phyloP scores from a whole-genome alignment of 768 basidiomycete genomes.

The Mycena albidolilacea region DNA sequence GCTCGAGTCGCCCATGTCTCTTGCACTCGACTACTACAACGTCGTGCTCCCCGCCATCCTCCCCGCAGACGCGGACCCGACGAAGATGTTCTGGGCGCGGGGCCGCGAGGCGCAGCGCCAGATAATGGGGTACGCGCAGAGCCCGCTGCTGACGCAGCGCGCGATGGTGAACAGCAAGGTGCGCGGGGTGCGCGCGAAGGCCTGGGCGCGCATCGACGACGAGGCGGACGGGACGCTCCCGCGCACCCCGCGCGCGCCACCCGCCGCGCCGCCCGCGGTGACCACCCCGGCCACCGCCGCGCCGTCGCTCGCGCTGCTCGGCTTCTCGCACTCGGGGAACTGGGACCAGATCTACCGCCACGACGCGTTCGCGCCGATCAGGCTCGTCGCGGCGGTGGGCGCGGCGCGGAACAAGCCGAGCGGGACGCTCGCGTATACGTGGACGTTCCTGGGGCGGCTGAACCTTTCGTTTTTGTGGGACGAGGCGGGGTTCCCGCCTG shows the following conservation, averaged over 20 bases:
- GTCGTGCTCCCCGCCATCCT: conserved; percentile 41
- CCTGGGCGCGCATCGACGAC: conserved; percentile 69
- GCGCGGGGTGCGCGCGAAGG: conserved; percentile 37
- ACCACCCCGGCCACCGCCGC: neutral
- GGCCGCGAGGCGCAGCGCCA: conserved; percentile 35
- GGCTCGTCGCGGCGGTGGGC: conserved; percentile 22
- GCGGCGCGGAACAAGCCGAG: conserved; percentile 22
- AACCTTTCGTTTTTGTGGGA: conserved; percentile 31
- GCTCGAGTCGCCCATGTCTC: conserved; percentile 35
- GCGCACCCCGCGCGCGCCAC: neutral
- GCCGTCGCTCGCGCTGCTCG: conserved; percentile 32
- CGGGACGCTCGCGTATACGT: conserved; percentile 17
- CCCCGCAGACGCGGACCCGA: conserved; percentile 18
- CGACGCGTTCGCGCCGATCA: conserved; percentile 22
- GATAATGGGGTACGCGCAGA: conserved; percentile 30
- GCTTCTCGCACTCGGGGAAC: conserved; percentile 30
- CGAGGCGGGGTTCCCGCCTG: conserved; percentile 3
- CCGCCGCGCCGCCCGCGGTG: neutral
- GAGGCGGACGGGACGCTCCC: conserved; percentile 48
- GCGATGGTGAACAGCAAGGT: conserved; percentile 27
- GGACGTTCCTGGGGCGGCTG: conserved; percentile 14
- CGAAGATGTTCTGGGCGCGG: conserved; percentile 38
- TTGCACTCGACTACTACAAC: conserved; percentile 43
- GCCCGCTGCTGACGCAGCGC: conserved; percentile 35
- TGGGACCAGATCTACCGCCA: conserved; percentile 6